Percentiles rank a stretch among this genome's conserved stretches.
Conservation (phyloP, 2,329 filamentous ascomycete genomes). For the Botryotinia convoluta region DNA sequence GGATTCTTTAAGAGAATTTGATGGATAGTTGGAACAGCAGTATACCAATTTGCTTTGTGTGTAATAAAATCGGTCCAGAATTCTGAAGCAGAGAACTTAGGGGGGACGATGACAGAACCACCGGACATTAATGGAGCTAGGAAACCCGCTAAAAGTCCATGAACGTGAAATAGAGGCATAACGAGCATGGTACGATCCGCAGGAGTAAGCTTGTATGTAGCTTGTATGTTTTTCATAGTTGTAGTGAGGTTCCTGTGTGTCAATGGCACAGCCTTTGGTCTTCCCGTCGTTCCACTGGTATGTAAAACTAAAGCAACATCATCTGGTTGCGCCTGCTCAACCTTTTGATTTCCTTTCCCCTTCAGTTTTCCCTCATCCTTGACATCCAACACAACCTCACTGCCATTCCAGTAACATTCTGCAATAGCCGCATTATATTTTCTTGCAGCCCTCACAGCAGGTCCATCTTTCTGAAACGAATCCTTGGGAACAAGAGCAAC, state of each 20-base stretch:
- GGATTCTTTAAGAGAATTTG: constrained; percentile 79
- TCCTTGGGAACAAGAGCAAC: constrained; percentile 74
- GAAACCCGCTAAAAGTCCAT: constrained; percentile 81
- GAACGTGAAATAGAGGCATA: constrained; percentile 89
- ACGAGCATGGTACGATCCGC: constrained; percentile 79
- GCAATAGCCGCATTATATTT: constrained; percentile 83
- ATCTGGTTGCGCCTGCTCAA: constrained; percentile 63
- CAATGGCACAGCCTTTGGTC: constrained; percentile 80
- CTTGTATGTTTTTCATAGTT: constrained; percentile 80
- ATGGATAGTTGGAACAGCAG: constrained; percentile 88
- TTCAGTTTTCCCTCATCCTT: constrained; percentile 70
- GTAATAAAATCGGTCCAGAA: constrained; percentile 78
- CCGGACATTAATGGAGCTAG: constrained; percentile 73
- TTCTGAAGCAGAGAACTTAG: constrained; percentile 75
- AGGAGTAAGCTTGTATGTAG: constrained; percentile 70
- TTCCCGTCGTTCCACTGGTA: constrained; percentile 80
- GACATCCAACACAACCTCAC: constrained; percentile 71
- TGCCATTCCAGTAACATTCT: constrained; percentile 76
- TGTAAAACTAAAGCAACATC: constrained; percentile 81
- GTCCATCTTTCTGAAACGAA: constrained; percentile 61
- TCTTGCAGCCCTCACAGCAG: constrained; percentile 72
- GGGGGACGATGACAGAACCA: constrained; percentile 75
- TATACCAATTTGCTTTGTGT: constrained; percentile 85
- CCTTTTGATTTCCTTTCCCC: constrained; percentile 46
- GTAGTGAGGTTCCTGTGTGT: constrained; percentile 77